phyloP scores from a whole-genome alignment of 768 basidiomycete genomes.

The Rhodotorula babjevae region DNA sequence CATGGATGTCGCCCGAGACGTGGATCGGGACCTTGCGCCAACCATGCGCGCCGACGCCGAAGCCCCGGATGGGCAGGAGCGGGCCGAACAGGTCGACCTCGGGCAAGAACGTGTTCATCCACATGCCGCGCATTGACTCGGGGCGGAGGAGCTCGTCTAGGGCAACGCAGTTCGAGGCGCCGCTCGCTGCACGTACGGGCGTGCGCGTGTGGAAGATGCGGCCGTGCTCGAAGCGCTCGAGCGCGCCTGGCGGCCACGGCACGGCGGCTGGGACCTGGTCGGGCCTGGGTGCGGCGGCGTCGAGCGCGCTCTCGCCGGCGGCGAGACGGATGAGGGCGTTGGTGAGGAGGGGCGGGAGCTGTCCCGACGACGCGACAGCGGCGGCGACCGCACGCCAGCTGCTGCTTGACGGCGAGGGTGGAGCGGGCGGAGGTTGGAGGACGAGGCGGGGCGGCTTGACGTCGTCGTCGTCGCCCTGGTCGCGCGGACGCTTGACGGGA shows the following conservation, averaged over 20 bases:
- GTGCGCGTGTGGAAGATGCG: slow-evolving; percentile 5
- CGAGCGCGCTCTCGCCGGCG: background rate
- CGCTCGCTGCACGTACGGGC: background rate
- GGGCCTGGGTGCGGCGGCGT: background rate
- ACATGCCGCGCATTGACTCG: background rate
- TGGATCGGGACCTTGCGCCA: background rate
- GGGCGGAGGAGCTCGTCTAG: background rate
- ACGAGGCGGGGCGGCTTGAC: background rate
- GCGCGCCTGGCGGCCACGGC: background rate
- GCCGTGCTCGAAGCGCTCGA: background rate
- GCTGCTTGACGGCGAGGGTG: too few relatives aligned
- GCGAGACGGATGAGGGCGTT: background rate
- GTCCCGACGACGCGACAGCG: background rate
- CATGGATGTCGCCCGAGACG: background rate
- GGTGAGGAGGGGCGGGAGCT: background rate
- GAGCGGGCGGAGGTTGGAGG: background rate
- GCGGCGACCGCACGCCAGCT: background rate
- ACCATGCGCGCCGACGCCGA: background rate
- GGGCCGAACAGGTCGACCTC: slow-evolving; percentile 3
- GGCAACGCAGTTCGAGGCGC: background rate
- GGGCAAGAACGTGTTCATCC: background rate
- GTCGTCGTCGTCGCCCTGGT: background rate
- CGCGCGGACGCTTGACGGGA: background rate
- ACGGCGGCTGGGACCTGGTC: background rate
- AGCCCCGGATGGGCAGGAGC: background rate